Percentiles rank a stretch among this genome's conserved stretches.
Evolutionary conservation across 768 basidiomycete species (phyloP).

Genomic region (Serendipita indica): DNA sequence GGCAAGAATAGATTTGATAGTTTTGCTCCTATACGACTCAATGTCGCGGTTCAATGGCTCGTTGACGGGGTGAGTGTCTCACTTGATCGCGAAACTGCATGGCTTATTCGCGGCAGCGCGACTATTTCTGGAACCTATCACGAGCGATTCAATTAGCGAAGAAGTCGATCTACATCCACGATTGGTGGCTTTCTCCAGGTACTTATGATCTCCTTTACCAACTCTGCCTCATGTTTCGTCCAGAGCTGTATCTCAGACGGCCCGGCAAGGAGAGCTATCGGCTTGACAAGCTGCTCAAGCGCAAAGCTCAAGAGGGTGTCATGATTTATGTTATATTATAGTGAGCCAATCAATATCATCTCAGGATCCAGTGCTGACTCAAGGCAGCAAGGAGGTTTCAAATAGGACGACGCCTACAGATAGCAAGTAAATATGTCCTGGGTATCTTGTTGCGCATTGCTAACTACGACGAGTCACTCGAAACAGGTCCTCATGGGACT

Average conservation of each 20-base stretch:
- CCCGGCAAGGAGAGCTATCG: constrained; percentile 76
- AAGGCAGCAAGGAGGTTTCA: constrained; percentile 77
- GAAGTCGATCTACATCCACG: constrained; percentile 85
- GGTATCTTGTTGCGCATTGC: neutral
- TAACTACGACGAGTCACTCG: constrained; percentile 45
- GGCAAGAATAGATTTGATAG: constrained; percentile 79
- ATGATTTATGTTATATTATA: constrained; percentile 93
- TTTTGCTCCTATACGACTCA: constrained; percentile 82
- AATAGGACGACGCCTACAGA: constrained; percentile 88
- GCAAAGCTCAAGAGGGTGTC: constrained; percentile 89
- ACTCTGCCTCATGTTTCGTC: neutral
- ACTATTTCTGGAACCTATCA: constrained; percentile 96
- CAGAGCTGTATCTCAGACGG: constrained; percentile 72
- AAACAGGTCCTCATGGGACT: constrained; percentile 67
- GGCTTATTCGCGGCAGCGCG: constrained; percentile 41
- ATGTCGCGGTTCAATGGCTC: constrained; percentile 94
- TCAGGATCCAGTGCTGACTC: neutral
- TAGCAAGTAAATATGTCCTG: constrained; percentile 48
- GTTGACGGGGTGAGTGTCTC: constrained; percentile 71
- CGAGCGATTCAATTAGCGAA: constrained; percentile 80
- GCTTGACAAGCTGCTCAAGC: constrained; percentile 68
- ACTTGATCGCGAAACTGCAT: neutral
- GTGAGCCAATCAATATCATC: constrained; percentile 29
- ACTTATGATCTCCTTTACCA: constrained; percentile 11
- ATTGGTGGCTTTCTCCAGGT: constrained; percentile 97